phyloP scores from a whole-genome alignment of 202 grass and related monocot genomes.

The Schoenoplectus tabernaemontani region DNA sequence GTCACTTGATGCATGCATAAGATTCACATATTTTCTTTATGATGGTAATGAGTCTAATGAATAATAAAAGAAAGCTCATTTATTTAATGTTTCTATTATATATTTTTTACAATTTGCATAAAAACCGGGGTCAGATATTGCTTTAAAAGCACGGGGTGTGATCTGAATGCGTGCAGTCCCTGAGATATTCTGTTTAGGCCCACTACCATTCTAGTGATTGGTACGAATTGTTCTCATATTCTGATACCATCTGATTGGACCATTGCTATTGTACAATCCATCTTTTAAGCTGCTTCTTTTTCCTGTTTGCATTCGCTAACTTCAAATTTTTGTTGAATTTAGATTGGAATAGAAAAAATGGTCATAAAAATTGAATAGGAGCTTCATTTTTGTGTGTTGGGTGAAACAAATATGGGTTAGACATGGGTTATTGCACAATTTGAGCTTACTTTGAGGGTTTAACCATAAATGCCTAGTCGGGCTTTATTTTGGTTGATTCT shows the following conservation, averaged over 20 bases:
- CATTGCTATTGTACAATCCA: background rate
- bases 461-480: background rate
- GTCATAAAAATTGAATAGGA: background rate
- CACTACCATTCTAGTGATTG: background rate
- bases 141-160: background rate
- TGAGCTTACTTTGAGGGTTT: background rate
- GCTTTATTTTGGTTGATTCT: background rate
- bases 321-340: background rate
- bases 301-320: background rate
- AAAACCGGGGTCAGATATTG: background rate
- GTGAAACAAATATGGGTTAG: background rate
- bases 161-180: background rate
- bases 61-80: background rate
- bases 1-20: slow-evolving; percentile 1
- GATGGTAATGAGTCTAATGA: background rate
- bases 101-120: background rate
- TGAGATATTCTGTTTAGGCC: background rate
- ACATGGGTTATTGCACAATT: background rate
- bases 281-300: background rate
- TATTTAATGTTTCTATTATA: background rate
- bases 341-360: background rate
- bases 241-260: background rate
- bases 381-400: background rate
- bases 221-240: background rate
- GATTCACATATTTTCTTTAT: background rate